phyloP scores from a whole-genome alignment of 2,329 filamentous ascomycete species.

The Clarireedia homoeocarpa region DNA sequence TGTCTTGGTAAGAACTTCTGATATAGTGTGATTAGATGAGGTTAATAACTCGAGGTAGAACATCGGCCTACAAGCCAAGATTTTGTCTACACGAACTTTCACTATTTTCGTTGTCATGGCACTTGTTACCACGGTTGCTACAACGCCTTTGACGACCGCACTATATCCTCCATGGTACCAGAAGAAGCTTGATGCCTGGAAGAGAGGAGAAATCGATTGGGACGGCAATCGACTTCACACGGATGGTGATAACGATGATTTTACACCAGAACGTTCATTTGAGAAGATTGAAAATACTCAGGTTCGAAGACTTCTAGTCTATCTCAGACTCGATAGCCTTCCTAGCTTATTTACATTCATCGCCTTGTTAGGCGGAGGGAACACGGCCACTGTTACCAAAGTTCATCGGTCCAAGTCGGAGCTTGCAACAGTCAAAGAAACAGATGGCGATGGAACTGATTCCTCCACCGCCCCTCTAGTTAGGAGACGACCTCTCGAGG shows the following conservation, averaged over 20 bases:
- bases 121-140: slow-evolving; percentile 74
- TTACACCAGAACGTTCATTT: slow-evolving; percentile 26
- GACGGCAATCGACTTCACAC: slow-evolving; percentile 46
- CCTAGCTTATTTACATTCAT: slow-evolving; percentile 76
- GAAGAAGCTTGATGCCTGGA: slow-evolving; percentile 65
- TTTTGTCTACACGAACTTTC: slow-evolving; percentile 73
- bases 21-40: not conserved
- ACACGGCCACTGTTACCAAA: slow-evolving; percentile 24
- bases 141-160: slow-evolving; percentile 65
- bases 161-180: slow-evolving; percentile 76
- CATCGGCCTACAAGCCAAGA: slow-evolving; percentile 76
- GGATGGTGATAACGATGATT: slow-evolving; percentile 32
- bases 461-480: slow-evolving; percentile 20
- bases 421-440: slow-evolving; percentile 24
- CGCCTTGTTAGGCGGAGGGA: slow-evolving; percentile 62
- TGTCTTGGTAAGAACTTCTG: slow-evolving; percentile 60
- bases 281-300: slow-evolving; percentile 43
- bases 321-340: slow-evolving; percentile 77
- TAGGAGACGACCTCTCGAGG: slow-evolving; percentile 18
- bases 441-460: slow-evolving; percentile 11
- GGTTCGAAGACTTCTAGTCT: slow-evolving; percentile 64
- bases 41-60: slow-evolving; percentile 37
- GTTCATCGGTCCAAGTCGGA: slow-evolving; percentile 30
- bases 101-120: slow-evolving; percentile 96
- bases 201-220: slow-evolving; percentile 87